These are phyloP conservation scores for Trypanosoma caninum DNA, from an alignment of 208 protist species.

Conservation along the genomic window DNA sequence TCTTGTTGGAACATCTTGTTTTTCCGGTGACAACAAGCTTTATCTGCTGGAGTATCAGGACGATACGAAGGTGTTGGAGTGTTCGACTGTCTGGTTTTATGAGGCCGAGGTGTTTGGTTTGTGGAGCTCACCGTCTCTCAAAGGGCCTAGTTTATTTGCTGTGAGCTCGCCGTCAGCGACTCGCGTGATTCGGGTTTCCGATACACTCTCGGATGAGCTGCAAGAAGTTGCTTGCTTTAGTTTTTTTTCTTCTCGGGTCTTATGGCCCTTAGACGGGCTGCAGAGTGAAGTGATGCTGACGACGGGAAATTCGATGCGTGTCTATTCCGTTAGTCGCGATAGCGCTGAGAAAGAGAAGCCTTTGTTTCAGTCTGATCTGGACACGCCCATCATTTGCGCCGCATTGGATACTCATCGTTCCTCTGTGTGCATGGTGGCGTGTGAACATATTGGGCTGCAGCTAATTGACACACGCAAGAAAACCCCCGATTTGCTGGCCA, in stretches of 20 bases:
- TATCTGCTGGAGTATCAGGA: constrained; percentile 73
- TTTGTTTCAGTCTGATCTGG: constrained; percentile 22
- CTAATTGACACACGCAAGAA: constrained; percentile 67
- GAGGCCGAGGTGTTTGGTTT: constrained; percentile 47
- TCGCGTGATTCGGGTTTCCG: constrained; percentile 36
- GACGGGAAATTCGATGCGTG: constrained; percentile 24
- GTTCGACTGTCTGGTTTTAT: constrained; percentile 56
- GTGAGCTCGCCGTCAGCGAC: constrained; percentile 23
- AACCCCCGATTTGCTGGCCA: constrained; percentile 22
- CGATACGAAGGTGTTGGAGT: constrained; percentile 56
- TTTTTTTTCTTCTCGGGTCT: constrained; percentile 28
- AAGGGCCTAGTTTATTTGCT: constrained; percentile 42
- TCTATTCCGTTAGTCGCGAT: constrained; percentile 29
- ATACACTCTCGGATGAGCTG: constrained; percentile 39
- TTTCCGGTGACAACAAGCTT: constrained; percentile 62
- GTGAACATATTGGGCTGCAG: constrained; percentile 36
- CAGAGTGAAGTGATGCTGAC: constrained; percentile 54
- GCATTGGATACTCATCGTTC: constrained; percentile 75
- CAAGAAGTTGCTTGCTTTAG: constrained; percentile 29
- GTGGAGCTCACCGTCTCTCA: constrained; percentile 62
- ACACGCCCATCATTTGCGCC: constrained; percentile 30
- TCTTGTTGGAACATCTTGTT: constrained; percentile 59
- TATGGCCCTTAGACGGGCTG: constrained; percentile 85
- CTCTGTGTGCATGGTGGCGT: constrained; percentile 44
- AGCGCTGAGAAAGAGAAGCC: constrained; percentile 40